Evolutionary conservation across 2,329 filamentous ascomycete genomes (phyloP).

Genomic region (Fusarium sulawesiense): DNA sequence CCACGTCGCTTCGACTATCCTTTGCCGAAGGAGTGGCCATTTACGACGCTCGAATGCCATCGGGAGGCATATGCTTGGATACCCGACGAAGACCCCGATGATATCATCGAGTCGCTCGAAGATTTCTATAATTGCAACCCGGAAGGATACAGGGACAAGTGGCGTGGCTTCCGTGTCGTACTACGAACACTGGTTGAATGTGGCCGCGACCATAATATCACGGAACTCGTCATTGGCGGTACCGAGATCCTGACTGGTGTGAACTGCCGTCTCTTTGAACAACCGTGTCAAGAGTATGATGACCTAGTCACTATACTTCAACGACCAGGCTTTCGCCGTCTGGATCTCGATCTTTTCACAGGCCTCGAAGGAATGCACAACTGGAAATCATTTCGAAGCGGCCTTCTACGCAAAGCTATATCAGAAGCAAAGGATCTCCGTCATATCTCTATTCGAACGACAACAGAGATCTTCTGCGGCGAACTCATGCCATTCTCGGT

Average conservation of each 20-base stretch:
- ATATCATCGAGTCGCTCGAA: too few relatives aligned
- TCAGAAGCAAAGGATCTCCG: neutral
- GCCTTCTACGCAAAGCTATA: neutral
- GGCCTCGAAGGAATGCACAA: too few relatives aligned
- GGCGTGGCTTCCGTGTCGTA: neutral
- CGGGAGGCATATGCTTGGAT: too few relatives aligned
- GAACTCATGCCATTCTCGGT: too few relatives aligned
- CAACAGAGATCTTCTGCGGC: fast-evolving
- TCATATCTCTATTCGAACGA: neutral
- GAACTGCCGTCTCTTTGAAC: neutral
- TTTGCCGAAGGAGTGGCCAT: neutral
- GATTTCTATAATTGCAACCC: too few relatives aligned
- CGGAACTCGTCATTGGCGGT: neutral
- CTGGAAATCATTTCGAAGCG: neutral
- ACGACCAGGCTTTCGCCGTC: neutral
- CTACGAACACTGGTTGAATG: neutral
- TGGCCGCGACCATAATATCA: neutral
- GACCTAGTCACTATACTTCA: neutral
- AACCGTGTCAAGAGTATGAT: neutral
- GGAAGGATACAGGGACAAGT: neutral
- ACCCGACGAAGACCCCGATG: too few relatives aligned
- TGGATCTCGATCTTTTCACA: neutral
- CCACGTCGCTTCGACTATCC: slow-evolving; percentile 7
- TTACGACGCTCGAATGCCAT: too few relatives aligned
- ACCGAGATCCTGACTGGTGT: neutral